A percentile compares a stretch with the other conserved stretches of the same genome.
These are phyloP conservation scores for Austroboletus novae-zelandiae DNA, from an alignment of 1,284 basidiomycete genomes.

Conservation along the genomic window DNA sequence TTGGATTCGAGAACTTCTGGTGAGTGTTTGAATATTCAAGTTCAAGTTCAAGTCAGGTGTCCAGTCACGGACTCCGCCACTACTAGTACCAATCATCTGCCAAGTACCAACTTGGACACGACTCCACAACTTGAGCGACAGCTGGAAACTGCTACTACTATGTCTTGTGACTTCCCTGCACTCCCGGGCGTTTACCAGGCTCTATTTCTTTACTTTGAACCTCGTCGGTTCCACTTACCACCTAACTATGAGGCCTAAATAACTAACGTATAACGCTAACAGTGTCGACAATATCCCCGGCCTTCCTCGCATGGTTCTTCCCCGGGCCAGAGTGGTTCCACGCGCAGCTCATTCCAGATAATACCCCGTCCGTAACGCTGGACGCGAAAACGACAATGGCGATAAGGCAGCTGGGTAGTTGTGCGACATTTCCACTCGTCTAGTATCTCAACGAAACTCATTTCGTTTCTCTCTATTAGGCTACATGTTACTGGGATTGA, in stretches of 20 bases:
- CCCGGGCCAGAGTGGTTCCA: constrained; percentile 73
- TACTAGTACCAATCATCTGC: too few relatives aligned
- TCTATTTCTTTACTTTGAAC: constrained; percentile 70
- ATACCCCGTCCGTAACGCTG: constrained; percentile 34
- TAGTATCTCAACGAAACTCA: not conserved
- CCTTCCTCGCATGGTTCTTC: constrained; percentile 56
- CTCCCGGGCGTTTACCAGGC: constrained; percentile 66
- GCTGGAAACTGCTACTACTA: constrained; percentile 3
- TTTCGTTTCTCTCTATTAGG: constrained; percentile 38
- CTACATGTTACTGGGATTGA: constrained; percentile 64
- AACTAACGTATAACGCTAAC: not conserved
- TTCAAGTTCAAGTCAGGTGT: too few relatives aligned
- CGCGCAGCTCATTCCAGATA: constrained; percentile 60
- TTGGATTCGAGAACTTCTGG: too few relatives aligned
- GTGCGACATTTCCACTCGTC: constrained; percentile 36
- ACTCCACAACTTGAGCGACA: not conserved
- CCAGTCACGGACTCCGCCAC: too few relatives aligned
- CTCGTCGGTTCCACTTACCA: constrained; percentile 43
- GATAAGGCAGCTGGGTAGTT: constrained; percentile 71
- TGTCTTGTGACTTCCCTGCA: constrained; percentile 48
- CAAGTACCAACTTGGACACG: too few relatives aligned
- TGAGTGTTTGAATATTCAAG: too few relatives aligned
- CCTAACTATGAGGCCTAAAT: too few relatives aligned
- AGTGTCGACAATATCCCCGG: constrained; percentile 62
- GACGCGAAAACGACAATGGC: constrained; percentile 62